Base-by-base conservation (phyloP, 2,329 filamentous ascomycete genomes). In the Aspergillus neoniger region DNA sequence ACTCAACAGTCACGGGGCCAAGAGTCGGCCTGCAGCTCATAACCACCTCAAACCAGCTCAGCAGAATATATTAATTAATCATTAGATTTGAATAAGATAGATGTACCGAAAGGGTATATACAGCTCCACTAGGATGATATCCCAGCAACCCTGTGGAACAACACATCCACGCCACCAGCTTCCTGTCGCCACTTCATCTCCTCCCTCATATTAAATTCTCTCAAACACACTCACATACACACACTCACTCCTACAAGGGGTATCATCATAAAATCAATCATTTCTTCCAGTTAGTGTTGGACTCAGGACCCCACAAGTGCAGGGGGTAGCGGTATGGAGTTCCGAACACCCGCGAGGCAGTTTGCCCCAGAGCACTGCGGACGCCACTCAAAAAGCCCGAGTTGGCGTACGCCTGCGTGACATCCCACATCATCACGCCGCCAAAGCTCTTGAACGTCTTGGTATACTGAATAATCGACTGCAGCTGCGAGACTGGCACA, bases 401-500 rank as follows among this genome's bases (percentile, higher is more conserved):
- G 72, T 89, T 88, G n/a, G 76, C 74, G 63, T 82, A 86, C 2
- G 84, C 79, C 76, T 88, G 86, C 30, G 79, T 84, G 74, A 84
- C 84, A 72, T 90, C 88, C 88, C 87, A 90, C 76, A 89, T 80
- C 87, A 90, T 89, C 28, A 87, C 81, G 30, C 88, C 88, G 7
- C 86, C 87, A 67, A 90, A 89, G 72, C 82, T 88, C 3, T 77
- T 72, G 68, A 83, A 89, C 43, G 75, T 71, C 74, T 82, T 82
- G 48, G 76, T 79, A 67, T 85, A 88, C 36, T 78, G 59, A 63
- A 90, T 81, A 32, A 87, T 79, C 5, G 76, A 69, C 19, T 70
- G 74, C 41, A 90, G 77, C 21, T 79, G 72, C n/a, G 67, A 65
- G 2, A 81, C 80, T 7, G 74, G 67, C 12, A 81, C 69, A 70